Evolutionary conservation across 2,329 filamentous ascomycete species (phyloP), one percentile per base, ranked within the genome.

Genomic region (Xylariaceae sp.): DNA sequence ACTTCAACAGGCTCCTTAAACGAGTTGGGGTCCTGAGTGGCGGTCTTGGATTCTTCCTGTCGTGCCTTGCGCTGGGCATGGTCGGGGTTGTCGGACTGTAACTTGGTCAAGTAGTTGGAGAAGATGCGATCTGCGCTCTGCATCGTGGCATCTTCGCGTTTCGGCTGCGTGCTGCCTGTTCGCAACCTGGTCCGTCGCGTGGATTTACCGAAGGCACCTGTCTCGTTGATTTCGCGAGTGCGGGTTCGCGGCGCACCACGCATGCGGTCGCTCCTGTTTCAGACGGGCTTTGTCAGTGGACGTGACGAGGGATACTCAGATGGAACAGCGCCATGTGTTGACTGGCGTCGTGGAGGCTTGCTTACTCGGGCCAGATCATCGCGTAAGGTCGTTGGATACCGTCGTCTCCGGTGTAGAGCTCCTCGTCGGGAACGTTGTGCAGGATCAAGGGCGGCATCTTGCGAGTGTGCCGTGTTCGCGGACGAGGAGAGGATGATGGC

Each of bases 381-480:
- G 84, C 85, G 70, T 87, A 88, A 1, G 85, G 85, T 62, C 85
- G 76, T 71, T 83, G 82, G 64, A 87, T 71, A 62, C 85, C 85
- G 73, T 88, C 85, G 56, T 86, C 83, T 59, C 85, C 85, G 4
- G 84, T 75, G 70, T 87, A 88, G 53, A 85, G 81, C 70, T 88
- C 85, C 54, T 88, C 85, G 65, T 88, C 85, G 58, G 85, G 84
- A 64, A 88, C 85, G 70, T 87, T 87, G 70, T 88, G 85, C 39
- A 88, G 76, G 68, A 88, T 87, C 59, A 88, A 76, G 66, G 85
- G 85, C 59, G 84, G 80, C 84, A 87, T 87, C 64, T 71, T 58
- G 70, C 23, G 23, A 30, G 57, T 62, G 61, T 51, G 30, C 51
- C 48, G 30, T 35, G n/a, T 52, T 37, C 34, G 37, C 8, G 8